phyloP scores from a whole-genome alignment of 495 filamentous ascomycete species.

The Neurospora tetrasperma region DNA sequence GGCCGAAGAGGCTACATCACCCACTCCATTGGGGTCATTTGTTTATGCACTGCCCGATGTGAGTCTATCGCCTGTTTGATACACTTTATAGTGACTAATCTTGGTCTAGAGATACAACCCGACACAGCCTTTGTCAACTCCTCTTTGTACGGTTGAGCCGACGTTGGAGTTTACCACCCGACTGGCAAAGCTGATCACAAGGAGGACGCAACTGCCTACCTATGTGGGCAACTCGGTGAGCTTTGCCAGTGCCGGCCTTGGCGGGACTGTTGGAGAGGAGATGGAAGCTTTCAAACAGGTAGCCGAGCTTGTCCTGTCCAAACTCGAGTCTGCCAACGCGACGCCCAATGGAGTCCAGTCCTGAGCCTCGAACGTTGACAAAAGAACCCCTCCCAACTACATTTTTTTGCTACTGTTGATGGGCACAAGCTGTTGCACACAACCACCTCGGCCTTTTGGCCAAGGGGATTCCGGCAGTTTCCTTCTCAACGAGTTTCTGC shows the following conservation, averaged over 20 bases:
- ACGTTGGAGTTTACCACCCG: conserved; percentile 80
- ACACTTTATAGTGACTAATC: conserved; percentile 1
- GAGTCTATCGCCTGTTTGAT: conserved; percentile 17
- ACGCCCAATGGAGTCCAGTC: conserved; percentile 6
- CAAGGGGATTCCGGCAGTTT: not conserved
- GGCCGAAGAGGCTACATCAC: conserved; percentile 43
- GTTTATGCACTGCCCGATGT: conserved; percentile 91
- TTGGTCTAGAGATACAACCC: conserved; percentile 41
- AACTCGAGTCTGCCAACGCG: conserved; percentile 24
- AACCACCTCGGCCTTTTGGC: not conserved
- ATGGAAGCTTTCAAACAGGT: conserved; percentile 75
- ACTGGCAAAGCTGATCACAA: conserved; percentile 70
- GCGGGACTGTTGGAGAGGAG: conserved; percentile 80
- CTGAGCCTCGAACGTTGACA: not conserved
- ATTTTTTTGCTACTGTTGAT: not conserved
- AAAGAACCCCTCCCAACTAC: not conserved
- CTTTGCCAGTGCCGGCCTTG: conserved; percentile 55
- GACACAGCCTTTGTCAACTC: conserved; percentile 59
- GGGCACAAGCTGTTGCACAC: not conserved
- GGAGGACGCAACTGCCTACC: conserved; percentile 54
- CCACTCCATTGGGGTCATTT: conserved; percentile 64
- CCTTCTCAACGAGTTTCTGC: not conserved
- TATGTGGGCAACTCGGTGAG: conserved; percentile 78
- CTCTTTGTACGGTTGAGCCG: conserved; percentile 61
- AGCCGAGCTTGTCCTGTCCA: conserved; percentile 55